Evolutionary conservation across 768 basidiomycete species (phyloP).

Genomic region (Favolaschia claudopus): DNA sequence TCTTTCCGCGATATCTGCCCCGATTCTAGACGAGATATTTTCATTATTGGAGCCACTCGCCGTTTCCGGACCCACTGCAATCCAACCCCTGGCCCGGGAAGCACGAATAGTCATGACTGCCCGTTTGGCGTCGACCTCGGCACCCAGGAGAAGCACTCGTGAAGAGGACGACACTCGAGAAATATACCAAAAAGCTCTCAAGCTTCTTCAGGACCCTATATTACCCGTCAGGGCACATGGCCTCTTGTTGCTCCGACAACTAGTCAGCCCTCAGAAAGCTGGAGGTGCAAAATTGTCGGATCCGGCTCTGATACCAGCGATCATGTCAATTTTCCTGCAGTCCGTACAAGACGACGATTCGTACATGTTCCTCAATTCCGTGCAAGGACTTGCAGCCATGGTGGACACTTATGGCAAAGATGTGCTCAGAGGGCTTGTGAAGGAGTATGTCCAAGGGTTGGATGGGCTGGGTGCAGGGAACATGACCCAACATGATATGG

Average conservation of each 20-base stretch:
- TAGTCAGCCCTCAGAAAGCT: conserved; percentile 57
- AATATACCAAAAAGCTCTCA: conserved; percentile 86
- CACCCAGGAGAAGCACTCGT: conserved; percentile 31
- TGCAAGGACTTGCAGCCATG: conserved; percentile 89
- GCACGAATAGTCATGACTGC: conserved; percentile 87
- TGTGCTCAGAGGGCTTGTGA: conserved; percentile 71
- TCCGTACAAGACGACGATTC: conserved; percentile 91
- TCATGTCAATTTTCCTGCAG: conserved; percentile 87
- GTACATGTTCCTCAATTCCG: conserved; percentile 93
- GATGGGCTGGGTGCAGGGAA: conserved; percentile 56
- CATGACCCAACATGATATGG: conserved; percentile 69
- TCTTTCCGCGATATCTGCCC: conserved; percentile 65
- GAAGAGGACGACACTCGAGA: conserved; percentile 60
- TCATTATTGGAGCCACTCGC: conserved; percentile 66
- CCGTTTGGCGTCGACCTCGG: conserved; percentile 70
- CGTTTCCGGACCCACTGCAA: conserved; percentile 50
- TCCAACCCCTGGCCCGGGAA: conserved; percentile 73
- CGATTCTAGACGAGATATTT: conserved; percentile 77
- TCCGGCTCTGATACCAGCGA: conserved; percentile 77
- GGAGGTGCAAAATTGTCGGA: conserved; percentile 43
- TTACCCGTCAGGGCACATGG: conserved; percentile 96
- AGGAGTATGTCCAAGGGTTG: conserved; percentile 65
- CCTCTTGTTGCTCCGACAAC: conserved; percentile 78
- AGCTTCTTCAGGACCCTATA: conserved; percentile 88
- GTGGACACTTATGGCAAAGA: conserved; percentile 80